Base-by-base conservation (phyloP, 2,329 filamentous ascomycete species). In the Clarireedia sp. region DNA sequence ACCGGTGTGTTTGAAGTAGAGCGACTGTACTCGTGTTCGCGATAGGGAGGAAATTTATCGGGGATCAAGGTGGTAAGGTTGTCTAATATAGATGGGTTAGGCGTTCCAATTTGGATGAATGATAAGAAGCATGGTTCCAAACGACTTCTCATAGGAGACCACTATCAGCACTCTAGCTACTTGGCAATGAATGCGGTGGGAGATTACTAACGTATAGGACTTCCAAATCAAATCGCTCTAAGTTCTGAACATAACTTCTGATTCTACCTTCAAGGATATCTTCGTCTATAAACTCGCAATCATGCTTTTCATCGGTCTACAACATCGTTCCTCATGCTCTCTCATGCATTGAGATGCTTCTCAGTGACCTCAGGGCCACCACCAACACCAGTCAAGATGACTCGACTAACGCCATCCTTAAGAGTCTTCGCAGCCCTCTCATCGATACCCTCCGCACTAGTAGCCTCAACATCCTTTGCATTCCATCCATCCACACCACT, bases 361-460 rank as follows among this genome's bases (percentile, higher is more conserved):
- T 92, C 80, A 4, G 90, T 88, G 76, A 82, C 89, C 61, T 86
- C 73, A 0, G 94, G 94, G 0, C 92, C 94, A 69, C 95, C 89
- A 1, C 94, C 94, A 44, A 99, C 94, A 51, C 86, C 80, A 6
- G 95, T 97, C 74, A 91, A 75, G 63, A 99, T 99, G 38, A 99
- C 85, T 60, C 91, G 82, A 72, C 86, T 90, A 5, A 99, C 85
- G 24, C 94, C 94, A 41, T 83, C 80, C 73, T 85, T 84, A 62
- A 99, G 72, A 37, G 82, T 76, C 47, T 77, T 73, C 3, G 87
- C 74, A n/a, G 85, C 78, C 51, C 80, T 75, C 60, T 84, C 80
- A 45, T 90, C 83, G 19, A 91, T 73, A 47, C 78, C 74, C n/a
- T 82, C 76, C 10, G 70, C 73, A 2, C 78, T 72, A 58, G 75